Percentiles rank a stretch among this genome's conserved stretches.
These are phyloP conservation scores for Colletotrichum sp. DNA, from an alignment of 2,329 filamentous ascomycete genomes.

Conservation along the genomic window DNA sequence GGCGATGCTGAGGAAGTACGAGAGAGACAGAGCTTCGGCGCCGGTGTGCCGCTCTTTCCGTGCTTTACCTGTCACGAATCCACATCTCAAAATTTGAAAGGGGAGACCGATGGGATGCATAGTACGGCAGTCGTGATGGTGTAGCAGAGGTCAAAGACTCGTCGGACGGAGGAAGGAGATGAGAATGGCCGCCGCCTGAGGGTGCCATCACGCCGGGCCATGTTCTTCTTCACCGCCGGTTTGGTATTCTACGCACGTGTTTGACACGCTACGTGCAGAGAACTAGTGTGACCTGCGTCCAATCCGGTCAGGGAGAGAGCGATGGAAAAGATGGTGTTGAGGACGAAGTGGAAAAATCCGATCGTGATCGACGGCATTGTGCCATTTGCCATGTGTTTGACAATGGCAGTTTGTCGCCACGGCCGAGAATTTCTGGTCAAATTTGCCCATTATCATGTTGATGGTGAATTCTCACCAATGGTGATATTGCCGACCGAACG, in stretches of 20 bases:
- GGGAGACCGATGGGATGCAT: not conserved
- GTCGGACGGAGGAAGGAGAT: not conserved
- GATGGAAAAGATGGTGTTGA: not conserved
- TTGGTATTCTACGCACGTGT: not conserved
- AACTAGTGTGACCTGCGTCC: not conserved
- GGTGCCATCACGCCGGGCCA: not conserved
- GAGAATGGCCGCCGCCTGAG: not conserved
- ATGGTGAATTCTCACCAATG: not conserved
- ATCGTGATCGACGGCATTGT: not conserved
- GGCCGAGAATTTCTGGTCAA: not conserved
- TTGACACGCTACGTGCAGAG: not conserved
- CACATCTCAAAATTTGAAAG: not conserved
- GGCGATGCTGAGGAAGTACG: not conserved
- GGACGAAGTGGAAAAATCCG: not conserved
- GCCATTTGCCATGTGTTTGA: not conserved
- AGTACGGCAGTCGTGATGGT: not conserved
- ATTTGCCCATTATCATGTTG: not conserved
- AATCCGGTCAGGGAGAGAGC: not conserved
- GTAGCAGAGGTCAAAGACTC: not conserved
- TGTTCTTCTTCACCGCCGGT: not conserved
- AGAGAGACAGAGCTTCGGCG: not conserved
- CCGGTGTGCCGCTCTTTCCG: not conserved
- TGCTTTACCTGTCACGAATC: not conserved
- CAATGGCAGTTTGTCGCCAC: not conserved
- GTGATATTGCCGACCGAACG: not conserved